Percentiles rank a stretch among this genome's conserved stretches.
phyloP scores from a whole-genome alignment of 2,329 filamentous ascomycete genomes.

The Talaromyces sp. region DNA sequence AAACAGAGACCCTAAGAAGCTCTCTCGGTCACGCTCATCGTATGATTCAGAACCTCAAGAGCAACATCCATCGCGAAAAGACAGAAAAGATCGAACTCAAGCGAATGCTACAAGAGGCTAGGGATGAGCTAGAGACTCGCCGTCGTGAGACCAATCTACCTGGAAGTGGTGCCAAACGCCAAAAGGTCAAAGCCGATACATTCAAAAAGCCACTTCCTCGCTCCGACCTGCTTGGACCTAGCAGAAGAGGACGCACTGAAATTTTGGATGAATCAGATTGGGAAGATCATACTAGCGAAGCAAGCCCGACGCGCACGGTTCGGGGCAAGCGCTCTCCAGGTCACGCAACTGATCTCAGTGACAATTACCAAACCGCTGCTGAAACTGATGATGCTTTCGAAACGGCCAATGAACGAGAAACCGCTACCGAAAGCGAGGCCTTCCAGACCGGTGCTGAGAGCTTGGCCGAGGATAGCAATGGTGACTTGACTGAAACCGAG shows the following conservation, averaged over 20 bases:
- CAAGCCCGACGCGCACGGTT: slow-evolving; percentile 55
- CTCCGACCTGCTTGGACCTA: slow-evolving; percentile 71
- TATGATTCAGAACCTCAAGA: slow-evolving; percentile 93
- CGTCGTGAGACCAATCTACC: slow-evolving; percentile 52
- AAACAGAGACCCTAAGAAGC: slow-evolving; percentile 91
- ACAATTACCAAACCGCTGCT: slow-evolving; percentile 78
- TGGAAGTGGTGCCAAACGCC: slow-evolving; percentile 50
- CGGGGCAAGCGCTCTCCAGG: slow-evolving; percentile 31
- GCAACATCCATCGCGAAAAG: slow-evolving; percentile 95
- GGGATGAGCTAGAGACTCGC: slow-evolving; percentile 80
- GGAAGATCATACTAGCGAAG: slow-evolving; percentile 73
- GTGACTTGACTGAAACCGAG: slow-evolving; percentile 85
- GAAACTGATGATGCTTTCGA: slow-evolving; percentile 69
- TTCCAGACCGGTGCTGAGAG: slow-evolving; percentile 91
- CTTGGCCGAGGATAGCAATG: slow-evolving; percentile 67
- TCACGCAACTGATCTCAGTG: slow-evolving; percentile 53
- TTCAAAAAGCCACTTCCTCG: slow-evolving; percentile 73
- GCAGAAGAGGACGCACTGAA: slow-evolving; percentile 70
- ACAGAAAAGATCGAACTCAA: slow-evolving; percentile 96
- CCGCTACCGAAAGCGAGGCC: slow-evolving; percentile 81
- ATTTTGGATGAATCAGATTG: slow-evolving; percentile 80
- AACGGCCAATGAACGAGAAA: slow-evolving; percentile 73
- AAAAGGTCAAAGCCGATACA: slow-evolving; percentile 62
- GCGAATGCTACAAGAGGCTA: slow-evolving; percentile 89
- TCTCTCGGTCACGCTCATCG: slow-evolving; percentile 92